A percentile compares a stretch with the other conserved stretches of the same genome.
These are phyloP conservation scores for Opeltia flavorubescens DNA, from an alignment of 495 filamentous ascomycete genomes.

Conservation along the genomic window DNA sequence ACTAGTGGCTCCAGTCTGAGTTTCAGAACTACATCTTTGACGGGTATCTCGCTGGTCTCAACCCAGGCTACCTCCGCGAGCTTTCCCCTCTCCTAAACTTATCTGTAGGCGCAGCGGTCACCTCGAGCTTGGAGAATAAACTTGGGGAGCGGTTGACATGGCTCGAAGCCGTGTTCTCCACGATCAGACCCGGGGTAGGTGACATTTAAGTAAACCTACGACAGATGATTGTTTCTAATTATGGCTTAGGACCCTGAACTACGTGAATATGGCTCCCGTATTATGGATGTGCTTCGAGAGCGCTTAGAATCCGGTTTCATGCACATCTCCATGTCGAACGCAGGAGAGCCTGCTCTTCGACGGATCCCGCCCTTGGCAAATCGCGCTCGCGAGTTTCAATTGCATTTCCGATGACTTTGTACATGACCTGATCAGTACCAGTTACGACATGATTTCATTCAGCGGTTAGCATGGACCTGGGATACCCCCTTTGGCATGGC, in stretches of 20 bases:
- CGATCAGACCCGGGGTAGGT: conserved; percentile 36
- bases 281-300: conserved; percentile 59
- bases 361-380: conserved; percentile 42
- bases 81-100: conserved; percentile 65
- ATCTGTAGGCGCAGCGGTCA: conserved; percentile 72
- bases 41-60: conserved; percentile 58
- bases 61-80: conserved; percentile 55
- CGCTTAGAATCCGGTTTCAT: conserved; percentile 61
- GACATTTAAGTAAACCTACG: background rate
- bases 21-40: conserved; percentile 68
- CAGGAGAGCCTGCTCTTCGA: conserved; percentile 48
- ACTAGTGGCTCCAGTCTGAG: conserved; percentile 74
- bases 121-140: conserved; percentile 51
- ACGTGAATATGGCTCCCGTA: conserved; percentile 43
- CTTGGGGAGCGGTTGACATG: conserved; percentile 56
- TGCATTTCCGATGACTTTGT: background rate
- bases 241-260: conserved; percentile 54
- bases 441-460: no score
- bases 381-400: conserved; percentile 37
- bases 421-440: no score
- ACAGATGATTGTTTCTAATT: conserved; percentile 2
- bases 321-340: conserved; percentile 43
- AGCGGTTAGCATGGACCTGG: background rate
- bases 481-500: background rate
- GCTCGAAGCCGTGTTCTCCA: conserved; percentile 57